Evolutionary conservation across 495 filamentous ascomycete species (phyloP), one percentile per base, ranked within the genome.

Genomic region (Penicillium canariense): DNA sequence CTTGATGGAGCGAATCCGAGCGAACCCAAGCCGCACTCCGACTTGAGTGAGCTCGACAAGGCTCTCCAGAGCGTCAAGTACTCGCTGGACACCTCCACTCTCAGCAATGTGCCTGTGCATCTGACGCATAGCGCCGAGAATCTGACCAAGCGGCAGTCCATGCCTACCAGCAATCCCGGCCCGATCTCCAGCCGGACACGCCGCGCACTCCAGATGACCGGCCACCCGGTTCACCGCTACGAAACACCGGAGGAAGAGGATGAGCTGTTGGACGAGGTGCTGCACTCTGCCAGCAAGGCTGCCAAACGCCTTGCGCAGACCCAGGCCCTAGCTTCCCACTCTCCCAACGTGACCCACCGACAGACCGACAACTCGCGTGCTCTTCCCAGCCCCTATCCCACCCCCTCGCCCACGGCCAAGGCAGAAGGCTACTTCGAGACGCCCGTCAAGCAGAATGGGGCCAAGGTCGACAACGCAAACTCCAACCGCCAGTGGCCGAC

Each of bases 221-320:
- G 84, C 22, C 83, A 90, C 54, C 86, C 84, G 12, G 76, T 77
- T 44, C 88, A 93, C 61, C 82, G 81, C 45, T 96, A 97, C 65
- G 95, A 97, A 70, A 95, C 91, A 4, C 90, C 95, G 1, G 91
- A 96, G 64, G 94, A 99, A 69, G 91, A 97, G 62, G 94, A 97
- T 56, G 94, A 99, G 69, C 81, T 98, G 11, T 77, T 96, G 10
- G 91, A 96, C 62, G 94, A 97, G 70, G 93, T 78, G 20, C 68
- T 87, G 15, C 73, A 78, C 46, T 84, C 82, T 39, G 79, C 83
- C 42, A 79, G 80, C 58, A 81, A 74, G 54, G 83, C 84, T 35
- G 81, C 74, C 5, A 72, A 64, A 42, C 74, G 77, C 20, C 73
- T 87, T 20, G 82, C 82, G 26, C 73, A 72, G 40, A 75, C 50